Evolutionary conservation across 306 rosid genomes (phyloP), one percentile per base, ranked within the genome.

Genomic region (Pyrus bretschneideri): DNA sequence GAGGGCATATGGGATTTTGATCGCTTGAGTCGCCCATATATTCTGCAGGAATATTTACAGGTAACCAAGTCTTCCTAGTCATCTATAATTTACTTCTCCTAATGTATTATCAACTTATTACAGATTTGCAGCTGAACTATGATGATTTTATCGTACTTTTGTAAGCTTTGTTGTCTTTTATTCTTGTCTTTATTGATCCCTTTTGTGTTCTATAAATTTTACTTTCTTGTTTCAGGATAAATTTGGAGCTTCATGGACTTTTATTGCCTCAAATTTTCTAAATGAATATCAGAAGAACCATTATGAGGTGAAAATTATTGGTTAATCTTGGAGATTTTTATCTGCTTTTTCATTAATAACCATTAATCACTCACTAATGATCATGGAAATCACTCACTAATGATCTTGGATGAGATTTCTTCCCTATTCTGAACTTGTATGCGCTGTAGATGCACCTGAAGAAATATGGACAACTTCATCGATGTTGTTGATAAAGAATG

Each of bases 1-100:
- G 97, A 90, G 74, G 98, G 97, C 63, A 80, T 95, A 79, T 95
- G 98, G 98, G 98, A 95, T 83, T 95, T 95, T 61, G 87, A 95
- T 86, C 98, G 97, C 79, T 81, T 92, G 78, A 89, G 89, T 81
- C 77, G 73, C 59, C 98, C 98, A 68, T 90, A 92, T 85, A 90
- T 95, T 76, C 87, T 80, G 87, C 85, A 79, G 80, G 85, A 88
- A 79, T 77, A 77, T 72, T 89, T 95, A 67, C 88, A 92, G 98
- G 98, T 90, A 19, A 29, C 86, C 57, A 55, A 79, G 70, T 51
- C 68, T 72, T 73, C 73, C 83, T 58, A 45, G 55, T 38, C 30
- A 31, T 75, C 61, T 69, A 23, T 38, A 44, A 23, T 76, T 73
- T 83, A 57, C 12, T 75, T 69, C 80, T 69, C 22, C 11, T 29